Evolutionary conservation across 2,329 filamentous ascomycete species (phyloP), one percentile per base, ranked within the genome.

Genomic region (Stagonosporopsis chrysanthemi): DNA sequence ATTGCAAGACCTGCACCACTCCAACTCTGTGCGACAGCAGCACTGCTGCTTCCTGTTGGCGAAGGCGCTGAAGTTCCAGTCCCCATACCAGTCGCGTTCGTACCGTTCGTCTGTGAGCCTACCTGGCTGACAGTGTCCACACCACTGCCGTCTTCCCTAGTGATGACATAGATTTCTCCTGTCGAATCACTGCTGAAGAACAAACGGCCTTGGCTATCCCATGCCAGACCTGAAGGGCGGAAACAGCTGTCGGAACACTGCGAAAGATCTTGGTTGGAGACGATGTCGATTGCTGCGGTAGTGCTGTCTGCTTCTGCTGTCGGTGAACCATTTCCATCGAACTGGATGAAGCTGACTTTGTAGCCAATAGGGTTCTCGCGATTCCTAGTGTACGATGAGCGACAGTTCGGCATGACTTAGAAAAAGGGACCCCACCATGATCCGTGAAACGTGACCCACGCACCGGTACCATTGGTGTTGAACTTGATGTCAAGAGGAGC

Each of bases 401-500:
- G 33, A 29, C 1, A 12, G 14, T n/a, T 11, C 5, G n/a, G n/a
- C 41, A 17, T 12, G 11, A 8, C 19, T 29, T 17, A 15, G 29
- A 11, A n/a, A 8, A n/a, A 7, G 14, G 28, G 40, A 22, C 15
- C 31, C 51, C 72, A 78, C 87, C 89, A 91, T 73, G 85, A 88
- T 14, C 90, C 89, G 72, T 91, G 89, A 75, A 92, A 90, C 0
- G 86, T 81, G 17, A 92, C 78, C 76, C 85, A 92, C 1, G 88
- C 88, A 2, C 78, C 77, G 1, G 80, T 82, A 12, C 81, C 83
- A 33, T 84, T 84, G 38, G 78, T 67, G 61, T 84, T 81, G 77
- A 92, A 92, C 59, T 86, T 85, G 68, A 92, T 84, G 62, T 91
- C 88, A 0, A 92, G 78, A 0, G 90, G 90, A 0, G 90, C 89